These are phyloP conservation scores for Oryza meyeriana DNA, from an alignment of 176 grass and related monocot genomes.

Conservation along the genomic window DNA sequence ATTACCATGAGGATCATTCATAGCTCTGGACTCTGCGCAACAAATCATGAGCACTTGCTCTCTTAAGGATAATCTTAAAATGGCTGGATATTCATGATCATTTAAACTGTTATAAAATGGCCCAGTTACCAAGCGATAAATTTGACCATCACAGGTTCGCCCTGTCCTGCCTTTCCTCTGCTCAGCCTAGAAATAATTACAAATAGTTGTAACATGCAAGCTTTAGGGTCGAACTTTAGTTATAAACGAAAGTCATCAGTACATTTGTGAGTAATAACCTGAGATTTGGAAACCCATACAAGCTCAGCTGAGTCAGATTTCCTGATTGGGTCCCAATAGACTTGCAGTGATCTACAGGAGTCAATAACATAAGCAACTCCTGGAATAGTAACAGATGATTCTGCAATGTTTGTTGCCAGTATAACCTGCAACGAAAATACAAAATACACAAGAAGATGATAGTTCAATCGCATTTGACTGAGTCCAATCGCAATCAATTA, in stretches of 20 bases:
- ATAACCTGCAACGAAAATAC: slow-evolving; percentile 62
- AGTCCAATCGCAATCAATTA: slow-evolving; percentile 6
- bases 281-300: slow-evolving; percentile 91
- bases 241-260: slow-evolving; percentile 13
- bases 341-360: slow-evolving; percentile 92
- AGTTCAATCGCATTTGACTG: neutral
- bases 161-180: slow-evolving; percentile 95
- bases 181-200: slow-evolving; percentile 59
- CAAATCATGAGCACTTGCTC: slow-evolving; percentile 87
- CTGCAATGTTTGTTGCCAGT: slow-evolving; percentile 92
- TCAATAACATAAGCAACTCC: slow-evolving; percentile 86
- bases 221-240: slow-evolving; percentile 12
- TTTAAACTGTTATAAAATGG: slow-evolving; percentile 70
- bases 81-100: slow-evolving; percentile 86
- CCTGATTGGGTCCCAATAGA: slow-evolving; percentile 73
- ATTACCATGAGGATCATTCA: slow-evolving; percentile 82
- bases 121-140: slow-evolving; percentile 68
- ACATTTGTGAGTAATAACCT: slow-evolving; percentile 42
- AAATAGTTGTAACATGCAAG: neutral
- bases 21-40: slow-evolving; percentile 74
- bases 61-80: slow-evolving; percentile 83
- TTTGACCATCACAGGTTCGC: slow-evolving; percentile 81
- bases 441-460: neutral
- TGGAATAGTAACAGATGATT: slow-evolving; percentile 94
- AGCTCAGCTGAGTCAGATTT: slow-evolving; percentile 69